Conservation (phyloP, 1,139 yeast species). For the Pichia sp. region DNA sequence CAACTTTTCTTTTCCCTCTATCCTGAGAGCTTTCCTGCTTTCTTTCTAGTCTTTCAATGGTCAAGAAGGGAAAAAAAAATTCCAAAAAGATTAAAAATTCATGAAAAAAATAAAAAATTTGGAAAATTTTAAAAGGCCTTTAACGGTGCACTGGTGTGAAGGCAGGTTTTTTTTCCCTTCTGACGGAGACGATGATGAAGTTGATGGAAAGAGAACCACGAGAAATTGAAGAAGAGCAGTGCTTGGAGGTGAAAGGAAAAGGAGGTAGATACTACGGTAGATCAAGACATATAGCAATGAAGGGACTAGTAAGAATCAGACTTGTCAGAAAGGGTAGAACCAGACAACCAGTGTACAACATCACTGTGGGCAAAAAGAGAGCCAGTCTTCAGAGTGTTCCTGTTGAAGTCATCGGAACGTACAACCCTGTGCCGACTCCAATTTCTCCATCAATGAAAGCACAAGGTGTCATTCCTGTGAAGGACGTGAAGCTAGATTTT, state of each 20-base stretch:
- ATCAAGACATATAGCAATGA: constrained; percentile 30
- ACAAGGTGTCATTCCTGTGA: constrained; percentile 57
- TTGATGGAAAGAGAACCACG: neutral
- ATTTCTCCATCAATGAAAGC: constrained; percentile 52
- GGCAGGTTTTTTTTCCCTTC: neutral
- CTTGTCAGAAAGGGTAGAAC: constrained; percentile 90
- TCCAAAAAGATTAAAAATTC: neutral
- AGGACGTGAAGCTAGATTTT: constrained; percentile 80
- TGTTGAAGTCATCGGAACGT: constrained; percentile 91
- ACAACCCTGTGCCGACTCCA: constrained; percentile 78
- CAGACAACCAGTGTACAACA: constrained; percentile 83
- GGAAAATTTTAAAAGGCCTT: neutral
- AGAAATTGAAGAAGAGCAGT: neutral
- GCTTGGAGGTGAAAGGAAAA: neutral
- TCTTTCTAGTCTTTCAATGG: constrained; percentile 6
- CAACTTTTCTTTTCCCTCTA: neutral
- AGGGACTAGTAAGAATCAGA: constrained; percentile 63
- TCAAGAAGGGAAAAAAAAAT: constrained; percentile 7
- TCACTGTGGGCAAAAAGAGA: constrained; percentile 75
- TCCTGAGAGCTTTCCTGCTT: neutral
- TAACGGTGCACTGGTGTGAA: neutral
- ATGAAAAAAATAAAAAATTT: neutral
- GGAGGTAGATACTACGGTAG: too few relatives aligned
- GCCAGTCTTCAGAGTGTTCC: constrained; percentile 82
- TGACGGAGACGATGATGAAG: neutral